A percentile compares a stretch with the other conserved stretches of the same genome.
phyloP scores from a whole-genome alignment of 2,329 filamentous ascomycete genomes.

The Incumbomyces delicatus region DNA sequence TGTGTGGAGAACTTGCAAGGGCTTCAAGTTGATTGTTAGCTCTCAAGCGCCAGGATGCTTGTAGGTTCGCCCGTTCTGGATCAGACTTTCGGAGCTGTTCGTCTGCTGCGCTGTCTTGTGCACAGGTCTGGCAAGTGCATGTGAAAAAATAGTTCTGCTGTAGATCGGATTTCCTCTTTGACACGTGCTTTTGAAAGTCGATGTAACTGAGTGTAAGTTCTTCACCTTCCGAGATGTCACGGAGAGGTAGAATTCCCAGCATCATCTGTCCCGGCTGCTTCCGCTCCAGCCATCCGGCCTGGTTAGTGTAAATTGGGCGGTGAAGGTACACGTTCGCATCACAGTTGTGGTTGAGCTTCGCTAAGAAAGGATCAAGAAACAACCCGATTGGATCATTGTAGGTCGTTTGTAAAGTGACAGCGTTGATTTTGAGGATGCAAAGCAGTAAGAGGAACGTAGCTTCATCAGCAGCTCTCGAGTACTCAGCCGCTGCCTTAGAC shows the following conservation, averaged over 20 bases:
- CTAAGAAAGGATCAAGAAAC: constrained; percentile 46
- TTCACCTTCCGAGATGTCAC: constrained; percentile 43
- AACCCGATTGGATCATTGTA: constrained; percentile 50
- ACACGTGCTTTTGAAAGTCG: constrained; percentile 44
- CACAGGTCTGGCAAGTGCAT: constrained; percentile 47
- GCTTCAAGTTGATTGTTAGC: neutral
- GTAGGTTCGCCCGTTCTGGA: neutral
- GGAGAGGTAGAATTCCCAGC: constrained; percentile 43
- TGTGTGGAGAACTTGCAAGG: neutral
- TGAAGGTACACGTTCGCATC: constrained; percentile 48
- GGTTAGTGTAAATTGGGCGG: constrained; percentile 11
- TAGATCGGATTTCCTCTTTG: constrained; percentile 44
- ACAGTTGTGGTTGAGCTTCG: constrained; percentile 54
- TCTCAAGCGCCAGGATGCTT: neutral
- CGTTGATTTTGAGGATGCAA: constrained; percentile 13
- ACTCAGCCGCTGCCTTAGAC: constrained; percentile 45
- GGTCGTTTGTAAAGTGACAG: constrained; percentile 45
- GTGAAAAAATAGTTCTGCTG: constrained; percentile 48
- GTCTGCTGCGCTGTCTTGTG: neutral
- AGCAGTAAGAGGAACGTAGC: constrained; percentile 36
- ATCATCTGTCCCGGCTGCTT: constrained; percentile 11
- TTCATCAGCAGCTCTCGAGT: constrained; percentile 38
- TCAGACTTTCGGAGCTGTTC: neutral
- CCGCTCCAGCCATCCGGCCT: neutral
- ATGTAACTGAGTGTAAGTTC: constrained; percentile 55